Evolutionary conservation across 2,329 filamentous ascomycete species (phyloP).

Genomic region (Paracoccidioides lutzii): DNA sequence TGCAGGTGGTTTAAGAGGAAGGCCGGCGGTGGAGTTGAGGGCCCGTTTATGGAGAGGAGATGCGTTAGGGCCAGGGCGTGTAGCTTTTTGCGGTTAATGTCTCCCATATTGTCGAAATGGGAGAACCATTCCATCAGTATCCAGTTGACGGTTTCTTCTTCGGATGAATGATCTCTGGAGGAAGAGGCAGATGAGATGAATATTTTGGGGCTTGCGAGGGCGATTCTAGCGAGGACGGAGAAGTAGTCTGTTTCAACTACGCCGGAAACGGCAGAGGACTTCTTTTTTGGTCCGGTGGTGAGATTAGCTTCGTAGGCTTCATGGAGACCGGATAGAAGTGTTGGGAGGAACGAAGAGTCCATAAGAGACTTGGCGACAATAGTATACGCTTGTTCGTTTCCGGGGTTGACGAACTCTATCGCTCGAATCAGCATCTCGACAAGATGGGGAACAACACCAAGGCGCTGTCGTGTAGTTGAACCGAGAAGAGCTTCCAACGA

Average conservation of each 20-base stretch:
- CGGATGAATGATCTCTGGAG: constrained; percentile 18
- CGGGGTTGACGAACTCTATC: constrained; percentile 49
- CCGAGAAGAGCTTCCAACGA: constrained; percentile 30
- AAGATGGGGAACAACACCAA: constrained; percentile 32
- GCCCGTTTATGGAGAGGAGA: constrained; percentile 28
- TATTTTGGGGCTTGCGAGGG: constrained; percentile 55
- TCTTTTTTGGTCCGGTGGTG: constrained; percentile 67
- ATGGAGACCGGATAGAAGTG: constrained; percentile 53
- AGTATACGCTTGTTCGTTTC: constrained; percentile 42
- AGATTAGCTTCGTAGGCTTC: constrained; percentile 61
- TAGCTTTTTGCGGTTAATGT: constrained; percentile 35
- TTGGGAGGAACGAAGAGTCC: constrained; percentile 48
- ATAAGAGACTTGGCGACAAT: constrained; percentile 55
- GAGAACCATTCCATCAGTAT: constrained; percentile 36
- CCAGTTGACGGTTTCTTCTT: constrained; percentile 30
- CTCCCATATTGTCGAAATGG: constrained; percentile 37
- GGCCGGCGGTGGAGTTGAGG: constrained; percentile 24
- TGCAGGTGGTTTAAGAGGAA: constrained; percentile 34
- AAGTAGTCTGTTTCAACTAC: constrained; percentile 78
- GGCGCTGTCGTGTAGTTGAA: constrained; percentile 26
- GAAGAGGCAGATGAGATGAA: constrained; percentile 45
- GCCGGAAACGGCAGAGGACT: constrained; percentile 54
- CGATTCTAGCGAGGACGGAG: constrained; percentile 64
- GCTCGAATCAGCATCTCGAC: constrained; percentile 54
- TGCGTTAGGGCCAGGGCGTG: constrained; percentile 35